phyloP scores from a whole-genome alignment of 2,329 filamentous ascomycete genomes.

The Botryotinia narcissicola region DNA sequence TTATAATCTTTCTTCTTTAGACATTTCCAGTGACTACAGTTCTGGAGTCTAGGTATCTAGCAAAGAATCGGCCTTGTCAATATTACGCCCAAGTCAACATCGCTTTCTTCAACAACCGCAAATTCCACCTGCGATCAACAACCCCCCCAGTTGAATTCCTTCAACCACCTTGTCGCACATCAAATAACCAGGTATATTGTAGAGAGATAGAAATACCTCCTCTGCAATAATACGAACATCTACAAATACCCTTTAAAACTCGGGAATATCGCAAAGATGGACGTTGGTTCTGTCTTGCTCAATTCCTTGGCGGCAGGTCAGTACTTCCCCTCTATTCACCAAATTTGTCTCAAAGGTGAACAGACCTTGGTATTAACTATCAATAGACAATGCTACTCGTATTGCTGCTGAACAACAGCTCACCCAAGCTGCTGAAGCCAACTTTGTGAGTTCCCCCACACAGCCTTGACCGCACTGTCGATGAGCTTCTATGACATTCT shows the following conservation, averaged over 20 bases:
- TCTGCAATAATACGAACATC: neutral
- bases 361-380: slow-evolving; percentile 38
- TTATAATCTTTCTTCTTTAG: slow-evolving; percentile 5
- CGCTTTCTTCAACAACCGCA: slow-evolving; percentile 17
- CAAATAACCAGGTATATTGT: neutral
- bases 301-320: slow-evolving; percentile 93
- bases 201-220: neutral
- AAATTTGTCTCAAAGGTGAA: neutral
- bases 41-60: neutral
- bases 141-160: neutral
- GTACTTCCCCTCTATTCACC: slow-evolving; percentile 38
- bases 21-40: neutral
- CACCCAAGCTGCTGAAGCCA: slow-evolving; percentile 83
- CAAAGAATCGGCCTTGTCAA: neutral
- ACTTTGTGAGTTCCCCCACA: slow-evolving; percentile 70
- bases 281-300: slow-evolving; percentile 97
- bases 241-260: neutral
- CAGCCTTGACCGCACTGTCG: slow-evolving; percentile 35
- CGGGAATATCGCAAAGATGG: slow-evolving; percentile 59
- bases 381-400: slow-evolving; percentile 80
- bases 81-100: slow-evolving; percentile 18
- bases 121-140: slow-evolving; percentile 13
- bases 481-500: slow-evolving; percentile 20
- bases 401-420: slow-evolving; percentile 93
- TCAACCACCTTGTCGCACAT: slow-evolving; percentile 11